These are phyloP conservation scores for Penicillium sp. DNA, from an alignment of 2,329 filamentous ascomycete genomes.

Conservation along the genomic window DNA sequence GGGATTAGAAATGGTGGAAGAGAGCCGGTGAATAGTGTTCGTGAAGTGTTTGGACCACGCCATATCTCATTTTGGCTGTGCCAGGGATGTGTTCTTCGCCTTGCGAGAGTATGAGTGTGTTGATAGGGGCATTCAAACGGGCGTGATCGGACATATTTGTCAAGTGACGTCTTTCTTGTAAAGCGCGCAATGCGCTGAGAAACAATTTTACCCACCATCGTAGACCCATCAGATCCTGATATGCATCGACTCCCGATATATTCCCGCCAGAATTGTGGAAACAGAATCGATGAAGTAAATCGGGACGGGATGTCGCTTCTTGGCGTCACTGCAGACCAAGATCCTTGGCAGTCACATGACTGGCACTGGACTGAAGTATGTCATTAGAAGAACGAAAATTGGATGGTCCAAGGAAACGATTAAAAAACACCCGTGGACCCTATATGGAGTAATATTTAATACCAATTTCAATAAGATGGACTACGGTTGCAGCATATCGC, in stretches of 20 bases:
- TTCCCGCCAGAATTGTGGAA: too few species aligned
- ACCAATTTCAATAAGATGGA: too few species aligned
- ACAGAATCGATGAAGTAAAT: neutral
- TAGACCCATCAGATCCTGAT: neutral
- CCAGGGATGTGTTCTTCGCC: neutral
- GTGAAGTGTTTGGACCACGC: neutral
- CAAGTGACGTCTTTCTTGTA: neutral
- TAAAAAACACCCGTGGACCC: too few species aligned
- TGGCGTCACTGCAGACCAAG: neutral
- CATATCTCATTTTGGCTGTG: neutral
- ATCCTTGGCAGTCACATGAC: neutral
- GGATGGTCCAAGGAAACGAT: too few species aligned
- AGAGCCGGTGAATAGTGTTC: constrained; percentile 18
- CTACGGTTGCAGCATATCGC: too few species aligned
- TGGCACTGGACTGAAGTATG: too few species aligned
- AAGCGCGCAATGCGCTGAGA: neutral
- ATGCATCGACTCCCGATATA: neutral
- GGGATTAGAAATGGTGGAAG: constrained; percentile 58
- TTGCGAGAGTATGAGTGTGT: neutral
- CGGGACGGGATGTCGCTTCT: neutral
- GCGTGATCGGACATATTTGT: neutral
- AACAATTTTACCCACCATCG: neutral
- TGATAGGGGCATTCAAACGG: neutral
- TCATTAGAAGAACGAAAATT: too few species aligned
- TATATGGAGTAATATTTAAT: too few species aligned